These are phyloP conservation scores for Andrographis paniculata DNA, from an alignment of 305 asterid genomes.

Conservation along the genomic window DNA sequence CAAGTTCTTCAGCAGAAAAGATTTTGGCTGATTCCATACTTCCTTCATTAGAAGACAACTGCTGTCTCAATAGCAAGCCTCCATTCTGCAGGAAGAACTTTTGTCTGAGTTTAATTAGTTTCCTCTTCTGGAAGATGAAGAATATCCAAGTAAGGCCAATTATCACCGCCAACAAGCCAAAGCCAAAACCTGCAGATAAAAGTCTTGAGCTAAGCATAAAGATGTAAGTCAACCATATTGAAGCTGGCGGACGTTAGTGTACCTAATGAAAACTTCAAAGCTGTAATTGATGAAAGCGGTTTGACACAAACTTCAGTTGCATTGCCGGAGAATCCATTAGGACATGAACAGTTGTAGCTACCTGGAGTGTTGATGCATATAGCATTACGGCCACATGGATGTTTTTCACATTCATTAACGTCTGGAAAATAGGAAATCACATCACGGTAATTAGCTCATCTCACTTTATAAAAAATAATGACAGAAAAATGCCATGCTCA, in stretches of 20 bases:
- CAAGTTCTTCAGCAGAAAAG: constrained; percentile 11
- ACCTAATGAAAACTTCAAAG: neutral
- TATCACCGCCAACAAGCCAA: constrained; percentile 5
- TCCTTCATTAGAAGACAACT: neutral
- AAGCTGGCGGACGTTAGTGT: neutral
- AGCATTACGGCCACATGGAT: constrained; percentile 23
- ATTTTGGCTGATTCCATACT: constrained; percentile 5
- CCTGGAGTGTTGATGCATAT: constrained; percentile 22
- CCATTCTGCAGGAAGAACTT: constrained; percentile 13
- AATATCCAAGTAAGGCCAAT: neutral
- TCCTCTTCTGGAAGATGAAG: constrained; percentile 3
- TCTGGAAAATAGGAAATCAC: neutral
- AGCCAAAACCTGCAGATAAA: constrained; percentile 7
- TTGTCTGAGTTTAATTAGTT: neutral
- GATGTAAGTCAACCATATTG: neutral
- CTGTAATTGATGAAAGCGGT: neutral
- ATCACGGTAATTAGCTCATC: neutral
- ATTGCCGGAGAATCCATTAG: constrained; percentile 20
- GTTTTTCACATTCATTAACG: constrained; percentile 29
- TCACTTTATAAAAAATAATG: neutral
- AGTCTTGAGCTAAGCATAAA: neutral
- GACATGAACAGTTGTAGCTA: constrained; percentile 16
- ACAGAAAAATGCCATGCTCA: too few relatives aligned
- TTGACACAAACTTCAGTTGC: constrained; percentile 14
- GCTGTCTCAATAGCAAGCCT: constrained; percentile 8